Evolutionary conservation across 176 grass and related monocot species (phyloP), one percentile per base, ranked within the genome.

Genomic region (Leersia perrieri): DNA sequence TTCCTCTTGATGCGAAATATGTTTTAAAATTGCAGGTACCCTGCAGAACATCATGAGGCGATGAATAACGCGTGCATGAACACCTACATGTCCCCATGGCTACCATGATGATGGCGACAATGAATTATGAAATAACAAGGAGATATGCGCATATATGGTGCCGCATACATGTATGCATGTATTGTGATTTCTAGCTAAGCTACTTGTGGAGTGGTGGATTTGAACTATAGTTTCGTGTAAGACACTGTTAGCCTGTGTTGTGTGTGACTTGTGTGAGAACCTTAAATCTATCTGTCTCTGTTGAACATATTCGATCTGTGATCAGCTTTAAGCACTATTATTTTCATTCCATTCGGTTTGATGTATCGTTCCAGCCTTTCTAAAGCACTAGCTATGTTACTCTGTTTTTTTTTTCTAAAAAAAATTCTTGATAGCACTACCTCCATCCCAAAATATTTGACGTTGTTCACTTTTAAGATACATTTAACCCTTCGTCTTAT

Each of bases 1-100:
- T n/a, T 5, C 18, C 20, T 72, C 77, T 28, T 0, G 12, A 35
- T 71, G 1, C 33, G n/a, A 12, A 36, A 40, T 63, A 1, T 70
- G 23, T 66, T 71, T 51, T n/a, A n/a, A n/a, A n/a, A n/a, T n/a
- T 78, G n/a, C 78, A 99, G 96, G 79, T 95, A 85, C 45, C 96
- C 88, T 58, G 53, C 53, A 10, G 53, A n/a, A 3, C 15, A 18
- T 88, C 87, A 82, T 28, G 96, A 98, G 80, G 80, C 88, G 42
- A 82, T 93, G 78, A 86, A 70, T 77, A 88, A 69, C 64, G 77
- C 88, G 72, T 95, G 88, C 75, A 90, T 99, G 34, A 87, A 83
- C 13, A 91, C 87, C 15, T 98, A 84, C 87, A 86, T 93, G 88
- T 63, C 96, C 31, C 81, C 79, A 16, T 98, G 96, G 96, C 45